phyloP scores from a whole-genome alignment of 2,329 filamentous ascomycete species.

The Didymella glomerata region DNA sequence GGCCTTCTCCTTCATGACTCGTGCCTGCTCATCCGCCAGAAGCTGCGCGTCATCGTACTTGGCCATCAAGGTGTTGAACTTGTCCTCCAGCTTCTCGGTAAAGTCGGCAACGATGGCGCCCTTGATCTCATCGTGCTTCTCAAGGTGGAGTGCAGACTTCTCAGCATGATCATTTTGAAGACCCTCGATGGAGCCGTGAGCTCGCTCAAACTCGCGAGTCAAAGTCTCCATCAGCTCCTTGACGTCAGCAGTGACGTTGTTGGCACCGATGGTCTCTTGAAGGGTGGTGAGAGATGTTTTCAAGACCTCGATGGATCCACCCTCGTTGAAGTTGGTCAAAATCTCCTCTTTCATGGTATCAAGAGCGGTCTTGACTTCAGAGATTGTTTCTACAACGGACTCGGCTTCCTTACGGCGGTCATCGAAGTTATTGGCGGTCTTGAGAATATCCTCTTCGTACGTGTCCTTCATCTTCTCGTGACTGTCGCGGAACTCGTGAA shows the following conservation, averaged over 20 bases:
- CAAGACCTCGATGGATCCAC: conserved; percentile 68
- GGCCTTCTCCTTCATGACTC: conserved; percentile 76
- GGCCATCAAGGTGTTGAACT: conserved; percentile 79
- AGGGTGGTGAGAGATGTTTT: conserved; percentile 72
- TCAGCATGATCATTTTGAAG: conserved; percentile 80
- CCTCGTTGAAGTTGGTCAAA: conserved; percentile 78
- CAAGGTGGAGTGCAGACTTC: conserved; percentile 61
- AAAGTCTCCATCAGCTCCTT: conserved; percentile 75
- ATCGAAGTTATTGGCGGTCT: conserved; percentile 80
- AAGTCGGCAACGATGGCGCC: conserved; percentile 64
- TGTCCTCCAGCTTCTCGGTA: conserved; percentile 72
- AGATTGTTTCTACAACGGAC: conserved; percentile 78
- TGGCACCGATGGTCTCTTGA: conserved; percentile 69
- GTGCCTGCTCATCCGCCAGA: conserved; percentile 75
- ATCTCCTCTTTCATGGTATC: conserved; percentile 81
- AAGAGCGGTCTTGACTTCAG: conserved; percentile 78
- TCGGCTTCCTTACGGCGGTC: conserved; percentile 85
- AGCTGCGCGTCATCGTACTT: conserved; percentile 90
- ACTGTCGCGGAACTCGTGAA: conserved; percentile 62
- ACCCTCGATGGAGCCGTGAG: conserved; percentile 79
- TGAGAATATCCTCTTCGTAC: conserved; percentile 75
- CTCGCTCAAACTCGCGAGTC: conserved; percentile 86
- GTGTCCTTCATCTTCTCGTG: conserved; percentile 75
- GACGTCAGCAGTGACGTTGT: conserved; percentile 57
- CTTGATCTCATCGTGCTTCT: conserved; percentile 68